A percentile compares a stretch with the other conserved stretches of the same genome.
These are phyloP conservation scores for Talaromyces sp. DNA, from an alignment of 2,329 filamentous ascomycete species.

Conservation along the genomic window DNA sequence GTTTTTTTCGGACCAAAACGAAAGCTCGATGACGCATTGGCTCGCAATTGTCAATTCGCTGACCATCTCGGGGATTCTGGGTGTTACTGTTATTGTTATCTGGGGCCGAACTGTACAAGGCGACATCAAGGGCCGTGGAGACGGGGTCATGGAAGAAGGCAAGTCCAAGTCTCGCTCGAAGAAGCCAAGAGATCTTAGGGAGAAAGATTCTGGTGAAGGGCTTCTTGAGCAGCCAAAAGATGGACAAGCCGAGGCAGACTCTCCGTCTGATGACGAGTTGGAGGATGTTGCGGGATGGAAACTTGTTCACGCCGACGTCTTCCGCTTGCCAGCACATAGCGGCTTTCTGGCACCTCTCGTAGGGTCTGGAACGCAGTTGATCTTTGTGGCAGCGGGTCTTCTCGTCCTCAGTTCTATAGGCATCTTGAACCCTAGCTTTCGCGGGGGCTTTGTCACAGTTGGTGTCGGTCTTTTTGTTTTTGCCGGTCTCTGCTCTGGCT, in stretches of 20 bases:
- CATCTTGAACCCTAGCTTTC: constrained; percentile 77
- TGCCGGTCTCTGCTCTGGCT: constrained; percentile 77
- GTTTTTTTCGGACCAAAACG: constrained; percentile 83
- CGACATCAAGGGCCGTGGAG: constrained; percentile 71
- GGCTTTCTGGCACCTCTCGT: constrained; percentile 72
- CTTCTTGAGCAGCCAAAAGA: constrained; percentile 58
- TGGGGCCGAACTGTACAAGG: constrained; percentile 70
- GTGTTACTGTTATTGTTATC: constrained; percentile 74
- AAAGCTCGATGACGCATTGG: constrained; percentile 78
- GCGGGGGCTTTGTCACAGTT: constrained; percentile 83
- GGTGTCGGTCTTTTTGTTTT: constrained; percentile 78
- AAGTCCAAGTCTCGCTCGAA: constrained; percentile 51
- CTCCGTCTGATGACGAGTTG: constrained; percentile 63
- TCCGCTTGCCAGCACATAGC: constrained; percentile 66
- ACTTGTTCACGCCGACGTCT: constrained; percentile 80
- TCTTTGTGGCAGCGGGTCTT: constrained; percentile 73
- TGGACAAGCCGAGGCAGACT: constrained; percentile 48
- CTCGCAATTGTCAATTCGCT: constrained; percentile 82
- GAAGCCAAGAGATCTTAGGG: constrained; percentile 40
- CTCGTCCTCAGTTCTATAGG: constrained; percentile 69
- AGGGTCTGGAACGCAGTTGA: constrained; percentile 78
- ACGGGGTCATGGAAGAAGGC: constrained; percentile 61
- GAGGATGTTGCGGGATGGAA: constrained; percentile 89
- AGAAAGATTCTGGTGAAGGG: constrained; percentile 45
- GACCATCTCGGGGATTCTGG: constrained; percentile 73